Base-by-base conservation (phyloP, 208 protist species). In the Leishmania lainsoni region DNA sequence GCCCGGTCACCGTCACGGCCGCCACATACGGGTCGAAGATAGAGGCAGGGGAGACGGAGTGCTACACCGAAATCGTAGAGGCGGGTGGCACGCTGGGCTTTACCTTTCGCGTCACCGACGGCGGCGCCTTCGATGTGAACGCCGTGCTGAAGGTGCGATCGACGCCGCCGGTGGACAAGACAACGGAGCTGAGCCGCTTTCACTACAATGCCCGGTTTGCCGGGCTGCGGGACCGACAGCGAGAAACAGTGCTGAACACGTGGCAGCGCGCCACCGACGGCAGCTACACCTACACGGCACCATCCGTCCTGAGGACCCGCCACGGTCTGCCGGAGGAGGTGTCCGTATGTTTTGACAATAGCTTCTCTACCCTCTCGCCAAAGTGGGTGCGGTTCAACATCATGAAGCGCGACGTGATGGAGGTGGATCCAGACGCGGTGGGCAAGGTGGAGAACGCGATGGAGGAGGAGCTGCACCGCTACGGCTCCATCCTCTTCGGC, bases 91-190 rank as follows among this genome's bases (percentile, higher is more conserved):
- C 85, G 26, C 76, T 96, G 32, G 86, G 88, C 72, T 89, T 96
- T 75, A 86, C 73, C 49, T 96, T 96, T 77, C 86, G 87, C 54
- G 93, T 96, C 78, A 93, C 89, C 16, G 85, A 93, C 80, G 93
- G 93, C 73, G 93, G 93, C 39, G 79, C 87, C 35, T 91, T 95
- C 68, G 91, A 96, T 78, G 83, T 96, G 35, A 89, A 94, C 66
- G 91, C 81, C 29, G 75, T 78, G 52, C 83, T 94, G 86, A 84
- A 65, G 52, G 83, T 87, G 63, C 89, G 79, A 29, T 81, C 66
- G 32, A 88, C 87, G 39, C 86, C 86, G 39, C 83, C 89, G 9
- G 76, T 91, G 83, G 66, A 81, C 6, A 78, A 70, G 59, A 72
- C 87, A 48, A 58, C 54, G 26, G 73, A 89, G 42, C 74, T 88